Base-by-base conservation (phyloP, 164 flowering plant genomes). In the Magnolia kwangsiensis region DNA sequence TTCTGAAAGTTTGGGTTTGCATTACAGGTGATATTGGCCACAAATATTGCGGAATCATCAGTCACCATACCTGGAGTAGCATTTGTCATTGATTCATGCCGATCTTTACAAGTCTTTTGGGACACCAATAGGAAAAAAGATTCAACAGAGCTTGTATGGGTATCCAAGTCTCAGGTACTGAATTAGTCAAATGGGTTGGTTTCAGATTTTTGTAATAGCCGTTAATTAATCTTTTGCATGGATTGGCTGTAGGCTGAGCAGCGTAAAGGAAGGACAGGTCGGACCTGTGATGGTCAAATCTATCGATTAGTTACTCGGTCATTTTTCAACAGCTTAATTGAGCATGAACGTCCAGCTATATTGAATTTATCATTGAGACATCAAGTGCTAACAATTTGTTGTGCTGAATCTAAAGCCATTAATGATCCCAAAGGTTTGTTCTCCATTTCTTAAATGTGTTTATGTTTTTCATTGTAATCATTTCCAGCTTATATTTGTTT, bases 51-150 rank as follows among this genome's bases (percentile, higher is more conserved):
- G 37, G 98, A 96, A 74, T 96, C 99, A 50, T 96, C 99, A 27
- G 99, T 96, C n/a, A 96, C 99, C 51, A 96, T 96, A 76, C 99
- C 99, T 66, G 86, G 94, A 83, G 95, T 94, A 71, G 97, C 97
- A n/a, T 91, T 77, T 83, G 97, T 96, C 63, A 92, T 96, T 81
- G 99, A 96, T 84, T 94, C 98, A 50, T 94, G 99, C 76, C 88
- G 98, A 5, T 92, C 98, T 71, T 82, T 96, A 83, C 97, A 92
- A 96, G 91, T 96, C 9, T 89, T 76, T 76, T 94, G 97, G 99
- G 95, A 94, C 77, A 76, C 63, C 66, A 82, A 69, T 50, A 77
- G 87, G 79, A 90, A 90, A 84, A 84, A 66, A 55, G 98, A 96
- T 8, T 45, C 90, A 58, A 59, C 93, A n/a, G 86, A 90, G 83